Conservation (phyloP, 768 basidiomycete species). For the Roridomyces roridus region DNA sequence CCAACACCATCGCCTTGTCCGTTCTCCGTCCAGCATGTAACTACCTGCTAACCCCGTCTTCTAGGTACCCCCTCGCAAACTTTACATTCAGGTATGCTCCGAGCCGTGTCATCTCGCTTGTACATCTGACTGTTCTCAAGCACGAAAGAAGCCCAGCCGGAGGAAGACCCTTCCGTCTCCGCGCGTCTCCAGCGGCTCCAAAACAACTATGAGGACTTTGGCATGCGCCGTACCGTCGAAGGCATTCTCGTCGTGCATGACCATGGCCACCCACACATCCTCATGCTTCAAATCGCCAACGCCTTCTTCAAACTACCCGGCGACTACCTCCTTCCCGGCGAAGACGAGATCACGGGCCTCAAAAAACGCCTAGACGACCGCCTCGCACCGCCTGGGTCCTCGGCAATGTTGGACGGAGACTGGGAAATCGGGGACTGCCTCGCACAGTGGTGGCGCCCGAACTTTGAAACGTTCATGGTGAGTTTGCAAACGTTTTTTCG, state of each 20-base stretch:
- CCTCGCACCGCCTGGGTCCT: conserved; percentile 79
- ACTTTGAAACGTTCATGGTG: conserved; percentile 99
- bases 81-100: conserved; percentile 82
- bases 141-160: conserved; percentile 95
- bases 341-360: conserved; percentile 90
- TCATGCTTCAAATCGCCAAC: conserved; percentile 98
- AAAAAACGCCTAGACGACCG: conserved; percentile 89
- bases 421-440: conserved; percentile 98
- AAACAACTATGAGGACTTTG: conserved; percentile 96
- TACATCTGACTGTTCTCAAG: conserved; percentile 43
- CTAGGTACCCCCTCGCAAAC: conserved; percentile 85
- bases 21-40: conserved; percentile 14
- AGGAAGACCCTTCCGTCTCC: conserved; percentile 96
- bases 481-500: conserved; percentile 53
- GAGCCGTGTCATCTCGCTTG: conserved; percentile 2
- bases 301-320: conserved; percentile 99
- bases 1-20: conserved; percentile 59
- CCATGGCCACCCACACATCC: conserved; percentile 96
- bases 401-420: conserved; percentile 69
- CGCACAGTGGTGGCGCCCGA: conserved; percentile 99
- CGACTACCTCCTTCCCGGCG: conserved; percentile 97
- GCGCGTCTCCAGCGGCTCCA: conserved; percentile 93
- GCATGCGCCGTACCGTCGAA: conserved; percentile 95
- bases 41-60: conserved; percentile 15
- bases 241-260: conserved; percentile 91